Evolutionary conservation across 768 basidiomycete genomes (phyloP).

Genomic region (Mycena rebaudengoi): DNA sequence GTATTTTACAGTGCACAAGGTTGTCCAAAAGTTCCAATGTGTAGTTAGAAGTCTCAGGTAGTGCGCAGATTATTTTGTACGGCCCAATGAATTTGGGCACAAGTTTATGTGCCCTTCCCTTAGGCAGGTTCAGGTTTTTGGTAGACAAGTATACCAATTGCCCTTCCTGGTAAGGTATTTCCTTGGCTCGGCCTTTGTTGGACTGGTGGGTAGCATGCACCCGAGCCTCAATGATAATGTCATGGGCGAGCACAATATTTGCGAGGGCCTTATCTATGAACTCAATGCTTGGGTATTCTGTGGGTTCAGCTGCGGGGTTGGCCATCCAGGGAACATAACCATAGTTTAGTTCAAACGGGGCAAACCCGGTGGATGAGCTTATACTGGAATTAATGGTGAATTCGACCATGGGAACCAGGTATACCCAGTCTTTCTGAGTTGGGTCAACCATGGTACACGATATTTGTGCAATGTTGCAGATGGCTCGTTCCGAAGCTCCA

Average conservation of each 20-base stretch:
- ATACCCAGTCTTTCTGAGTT: slow-evolving; percentile 35
- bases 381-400: no score
- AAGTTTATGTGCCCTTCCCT: not conserved
- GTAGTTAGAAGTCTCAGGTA: slow-evolving; percentile 35
- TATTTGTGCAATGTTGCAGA: not conserved
- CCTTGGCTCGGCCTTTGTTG: not conserved
- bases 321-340: no score
- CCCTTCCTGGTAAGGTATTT: not conserved
- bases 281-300: not conserved
- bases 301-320: not conserved
- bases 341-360: slow-evolving; percentile 21
- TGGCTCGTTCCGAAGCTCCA: not conserved
- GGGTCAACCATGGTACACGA: slow-evolving; percentile 2
- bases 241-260: not conserved
- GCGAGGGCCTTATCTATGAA: not conserved
- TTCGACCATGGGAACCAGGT: slow-evolving; percentile 31
- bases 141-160: not conserved
- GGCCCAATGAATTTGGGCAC: slow-evolving; percentile 50
- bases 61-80: slow-evolving; percentile 33
- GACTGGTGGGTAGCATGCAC: not conserved
- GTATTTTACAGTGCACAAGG: slow-evolving; percentile 34
- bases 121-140: not conserved
- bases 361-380: slow-evolving; percentile 20
- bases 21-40: slow-evolving; percentile 35
- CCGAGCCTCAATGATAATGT: not conserved